phyloP scores from a whole-genome alignment of 305 asterid genomes.

The Vinca major region DNA sequence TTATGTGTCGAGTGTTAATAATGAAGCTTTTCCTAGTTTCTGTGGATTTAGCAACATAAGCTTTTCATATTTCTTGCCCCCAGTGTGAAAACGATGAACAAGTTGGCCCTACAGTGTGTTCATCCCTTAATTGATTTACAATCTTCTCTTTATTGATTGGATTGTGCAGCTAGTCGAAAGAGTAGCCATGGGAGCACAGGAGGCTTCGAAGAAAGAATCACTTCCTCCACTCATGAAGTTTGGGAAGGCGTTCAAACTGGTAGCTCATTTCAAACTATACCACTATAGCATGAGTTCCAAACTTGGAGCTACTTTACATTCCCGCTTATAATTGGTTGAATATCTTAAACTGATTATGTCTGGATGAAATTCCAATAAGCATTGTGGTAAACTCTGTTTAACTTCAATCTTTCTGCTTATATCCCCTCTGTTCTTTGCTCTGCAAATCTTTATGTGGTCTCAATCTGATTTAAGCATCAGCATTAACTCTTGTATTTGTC shows the following conservation, averaged over 20 bases:
- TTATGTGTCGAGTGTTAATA: no score
- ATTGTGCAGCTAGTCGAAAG: neutral
- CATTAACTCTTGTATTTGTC: neutral
- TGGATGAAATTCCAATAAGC: neutral
- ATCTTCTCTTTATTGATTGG: neutral
- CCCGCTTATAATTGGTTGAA: neutral
- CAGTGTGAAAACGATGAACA: neutral
- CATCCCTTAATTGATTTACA: neutral
- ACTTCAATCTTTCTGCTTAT: neutral
- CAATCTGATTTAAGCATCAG: neutral
- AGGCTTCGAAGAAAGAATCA: conserved; percentile 32
- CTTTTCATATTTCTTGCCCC: neutral
- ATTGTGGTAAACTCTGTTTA: neutral
- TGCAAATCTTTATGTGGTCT: neutral
- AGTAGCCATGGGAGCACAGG: conserved; percentile 14
- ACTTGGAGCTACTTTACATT: neutral
- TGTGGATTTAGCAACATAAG: no score
- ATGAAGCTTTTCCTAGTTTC: no score
- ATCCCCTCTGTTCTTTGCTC: neutral
- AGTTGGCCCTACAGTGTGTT: neutral
- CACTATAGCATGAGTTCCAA: neutral
- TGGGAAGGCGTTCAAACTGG: conserved; percentile 54
- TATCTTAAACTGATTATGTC: neutral
- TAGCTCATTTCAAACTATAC: conserved; percentile 9
- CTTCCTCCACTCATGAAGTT: conserved; percentile 46